Evolutionary conservation across 179 eudicot species (phyloP), one percentile per base, ranked within the genome.

Genomic region (Heliamphora pulchella): DNA sequence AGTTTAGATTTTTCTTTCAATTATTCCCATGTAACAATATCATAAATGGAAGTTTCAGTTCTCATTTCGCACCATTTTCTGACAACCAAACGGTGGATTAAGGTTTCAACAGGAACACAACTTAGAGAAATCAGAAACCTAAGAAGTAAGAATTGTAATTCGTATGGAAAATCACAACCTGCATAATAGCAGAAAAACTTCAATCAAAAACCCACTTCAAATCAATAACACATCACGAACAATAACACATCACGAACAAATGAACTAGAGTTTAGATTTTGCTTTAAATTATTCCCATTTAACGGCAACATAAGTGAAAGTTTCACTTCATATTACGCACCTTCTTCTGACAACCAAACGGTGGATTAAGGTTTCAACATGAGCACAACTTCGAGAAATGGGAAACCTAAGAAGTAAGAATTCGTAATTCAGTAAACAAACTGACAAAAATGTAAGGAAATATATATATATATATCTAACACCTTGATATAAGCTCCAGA

Each of bases 161-260:
- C 65, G 48, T 31, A 41, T 11, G 14, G 58, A 72, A 50, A 75
- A 4, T 47, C 69, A 14, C 54, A 53, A 76, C 47, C 79, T 80
- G 78, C 79, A 80, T 2, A 1, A 31, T 2, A 50, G 53, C 53
- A 74, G 47, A 48, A 72, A 61, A 72, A 8, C 2, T 48, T 61
- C 62, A 7, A 10, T 64, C 13, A 41, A 20, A 18, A 15, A n/a
- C 44, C 4, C 58, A 73, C 17, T 44, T 41, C 10, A 46, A 44
- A 79, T 46, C 46, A 31, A 59, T 6, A 58, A 78, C n/a, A n/a
- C n/a, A n/a, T n/a, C n/a, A n/a, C n/a, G n/a, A n/a, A n/a, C n/a
- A n/a, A n/a, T n/a, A n/a, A n/a, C n/a, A n/a, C n/a, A 43, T 57
- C 46, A 75, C 39, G 43, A 54, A 57, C 58, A 5, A 65, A 65